Evolutionary conservation across 176 grass and related monocot species (phyloP), one percentile per base, ranked within the genome.

Genomic region (Hordeum marinum): DNA sequence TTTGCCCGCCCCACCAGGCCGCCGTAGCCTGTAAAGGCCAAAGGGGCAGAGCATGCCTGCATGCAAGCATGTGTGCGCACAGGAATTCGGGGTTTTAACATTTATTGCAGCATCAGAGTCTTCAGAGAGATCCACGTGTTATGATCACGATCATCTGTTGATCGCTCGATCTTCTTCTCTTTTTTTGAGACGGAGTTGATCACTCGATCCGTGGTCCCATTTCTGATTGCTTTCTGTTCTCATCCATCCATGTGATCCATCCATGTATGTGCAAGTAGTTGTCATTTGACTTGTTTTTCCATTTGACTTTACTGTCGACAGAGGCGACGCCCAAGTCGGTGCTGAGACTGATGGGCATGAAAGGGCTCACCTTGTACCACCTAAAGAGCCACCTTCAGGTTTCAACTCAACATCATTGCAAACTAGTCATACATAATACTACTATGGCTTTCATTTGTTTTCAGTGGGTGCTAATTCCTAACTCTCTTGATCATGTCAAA

Each of bases 361-460:
- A 94, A 90, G 96, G 93, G 77, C 88, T 96, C 76, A 99, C 91
- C 14, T 60, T 99, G 79, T 99, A 94, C 90, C 96, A 99, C 83
- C 86, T 99, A 11, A 96, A 96, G 82, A 96, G 96, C 18, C 96
- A 99, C 84, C 94, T 96, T 88, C 96, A 95, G 91, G 96, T 98
- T 34, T 41, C 52, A 78, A 10, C 48, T 83, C 34, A 25, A 20
- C 76, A 54, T 21, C 18, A n/a, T 64, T 69, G 21, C 79, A 40
- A 20, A 11, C 68, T 69, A 80, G 8, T 82, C 18, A 26, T 41
- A 6, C 37, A 3, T 36, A 21, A 21, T 54, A 43, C 11, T 9
- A 11, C 12, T 43, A 3, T 1, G 26, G 11, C 25, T 63, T 27
- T 52, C 29, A 29, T 29, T 29, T 29, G 29, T 29, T 29, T 29